A percentile compares a stretch with the other conserved stretches of the same genome.
Conservation (phyloP, 768 basidiomycete genomes). For the Suillus brevipes region DNA sequence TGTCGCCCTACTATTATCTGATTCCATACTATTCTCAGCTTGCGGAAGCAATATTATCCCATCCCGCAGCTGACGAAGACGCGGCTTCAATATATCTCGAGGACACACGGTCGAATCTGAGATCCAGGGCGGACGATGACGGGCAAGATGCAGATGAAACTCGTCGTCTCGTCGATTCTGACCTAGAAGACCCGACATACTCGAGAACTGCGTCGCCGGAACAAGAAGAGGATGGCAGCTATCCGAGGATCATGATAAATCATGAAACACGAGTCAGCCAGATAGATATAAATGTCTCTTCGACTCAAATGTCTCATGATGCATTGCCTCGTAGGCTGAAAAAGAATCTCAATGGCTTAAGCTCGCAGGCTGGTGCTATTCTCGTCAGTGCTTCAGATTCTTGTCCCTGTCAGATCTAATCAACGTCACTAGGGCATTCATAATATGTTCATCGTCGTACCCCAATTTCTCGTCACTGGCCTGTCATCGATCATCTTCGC, state of each 20-base stretch:
- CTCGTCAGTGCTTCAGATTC: slow-evolving; percentile 49
- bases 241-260: slow-evolving; percentile 39
- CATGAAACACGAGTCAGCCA: slow-evolving; percentile 50
- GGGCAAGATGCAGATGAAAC: slow-evolving; percentile 32
- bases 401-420: slow-evolving; percentile 3
- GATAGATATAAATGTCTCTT: slow-evolving; percentile 36
- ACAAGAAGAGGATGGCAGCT: slow-evolving; percentile 17
- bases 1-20: slow-evolving; percentile 18
- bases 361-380: slow-evolving; percentile 87
- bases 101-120: slow-evolving; percentile 34
- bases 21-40: slow-evolving; percentile 47
- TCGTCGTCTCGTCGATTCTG: slow-evolving; percentile 20
- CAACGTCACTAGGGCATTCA: slow-evolving; percentile 74
- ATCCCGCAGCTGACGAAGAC: slow-evolving; percentile 40
- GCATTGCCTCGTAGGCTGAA: slow-evolving; percentile 4
- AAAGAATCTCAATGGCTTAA: slow-evolving; percentile 41
- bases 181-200: slow-evolving; percentile 20
- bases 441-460: slow-evolving; percentile 91
- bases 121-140: slow-evolving; percentile 13
- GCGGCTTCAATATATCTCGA: slow-evolving; percentile 21
- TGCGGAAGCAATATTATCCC: slow-evolving; percentile 81
- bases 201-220: slow-evolving; percentile 12
- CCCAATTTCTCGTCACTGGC: slow-evolving; percentile 91
- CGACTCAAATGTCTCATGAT: slow-evolving; percentile 12
- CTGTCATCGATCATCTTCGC: slow-evolving; percentile 86